Percentiles rank a stretch among this genome's conserved stretches.
phyloP scores from a whole-genome alignment of 139 green algal genomes.

The Chlamydomonas sphaeroides region DNA sequence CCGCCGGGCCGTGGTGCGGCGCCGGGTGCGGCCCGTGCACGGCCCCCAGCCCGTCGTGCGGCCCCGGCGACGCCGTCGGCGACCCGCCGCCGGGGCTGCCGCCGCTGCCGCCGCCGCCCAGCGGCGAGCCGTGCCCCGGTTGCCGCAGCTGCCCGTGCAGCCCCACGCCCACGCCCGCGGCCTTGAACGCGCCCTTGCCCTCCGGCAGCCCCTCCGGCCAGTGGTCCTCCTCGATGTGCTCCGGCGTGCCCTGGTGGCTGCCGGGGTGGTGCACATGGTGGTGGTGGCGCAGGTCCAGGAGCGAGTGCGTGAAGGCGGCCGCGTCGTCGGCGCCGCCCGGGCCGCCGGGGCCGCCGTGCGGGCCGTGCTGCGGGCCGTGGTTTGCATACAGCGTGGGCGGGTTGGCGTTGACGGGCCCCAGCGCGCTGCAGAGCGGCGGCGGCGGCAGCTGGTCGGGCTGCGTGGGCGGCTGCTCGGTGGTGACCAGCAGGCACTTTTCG shows the following conservation, averaged over 20 bases:
- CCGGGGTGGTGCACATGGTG: background rate
- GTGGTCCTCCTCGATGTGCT: slow-evolving; percentile 48
- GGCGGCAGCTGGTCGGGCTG: slow-evolving; percentile 19
- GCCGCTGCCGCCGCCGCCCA: background rate
- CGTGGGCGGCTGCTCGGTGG: slow-evolving; percentile 38
- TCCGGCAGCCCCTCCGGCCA: slow-evolving; percentile 36
- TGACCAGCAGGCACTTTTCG: slow-evolving; percentile 73
- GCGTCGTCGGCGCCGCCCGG: slow-evolving; percentile 13
- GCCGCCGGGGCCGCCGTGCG: background rate
- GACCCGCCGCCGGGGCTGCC: background rate
- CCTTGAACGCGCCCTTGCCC: slow-evolving; percentile 31
- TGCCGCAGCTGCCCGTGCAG: slow-evolving; percentile 10
- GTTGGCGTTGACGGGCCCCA: slow-evolving; percentile 36
- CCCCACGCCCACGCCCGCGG: slow-evolving; percentile 10
- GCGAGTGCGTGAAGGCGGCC: slow-evolving; percentile 21
- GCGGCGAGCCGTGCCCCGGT: background rate
- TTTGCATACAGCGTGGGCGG: slow-evolving; percentile 16
- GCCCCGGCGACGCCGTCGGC: background rate
- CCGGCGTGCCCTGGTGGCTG: slow-evolving; percentile 28
- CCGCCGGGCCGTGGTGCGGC: too few species aligned
- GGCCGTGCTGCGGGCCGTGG: background rate
- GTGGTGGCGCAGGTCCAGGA: slow-evolving; percentile 30
- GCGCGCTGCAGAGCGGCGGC: slow-evolving; percentile 8
- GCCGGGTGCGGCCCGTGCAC: background rate
- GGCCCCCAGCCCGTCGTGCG: too few species aligned